Conservation (phyloP, 345 rosid species). For the Salix suchowensis region DNA sequence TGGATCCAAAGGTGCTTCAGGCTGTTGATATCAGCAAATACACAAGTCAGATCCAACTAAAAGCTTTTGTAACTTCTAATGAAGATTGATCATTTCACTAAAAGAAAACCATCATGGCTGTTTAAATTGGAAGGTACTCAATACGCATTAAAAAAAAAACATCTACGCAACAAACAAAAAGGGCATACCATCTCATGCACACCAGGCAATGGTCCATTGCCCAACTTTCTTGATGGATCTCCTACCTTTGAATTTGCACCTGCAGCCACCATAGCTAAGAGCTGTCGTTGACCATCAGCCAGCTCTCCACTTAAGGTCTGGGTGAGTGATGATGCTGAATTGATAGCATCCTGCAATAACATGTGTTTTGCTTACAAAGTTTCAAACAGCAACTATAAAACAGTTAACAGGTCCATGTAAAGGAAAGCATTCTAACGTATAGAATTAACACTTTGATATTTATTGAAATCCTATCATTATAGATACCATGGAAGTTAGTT, state of each 20-base stretch:
- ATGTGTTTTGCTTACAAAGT: background rate
- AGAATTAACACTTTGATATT: background rate
- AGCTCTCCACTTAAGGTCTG: conserved; percentile 70
- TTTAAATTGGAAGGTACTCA: background rate
- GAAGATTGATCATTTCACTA: background rate
- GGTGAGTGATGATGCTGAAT: conserved; percentile 63
- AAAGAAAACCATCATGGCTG: background rate
- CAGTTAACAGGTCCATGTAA: background rate
- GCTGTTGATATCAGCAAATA: conserved; percentile 27
- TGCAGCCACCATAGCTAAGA: conserved; percentile 60
- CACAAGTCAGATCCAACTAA: background rate
- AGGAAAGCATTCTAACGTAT: background rate
- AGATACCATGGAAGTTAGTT: background rate
- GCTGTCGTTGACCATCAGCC: conserved; percentile 71
- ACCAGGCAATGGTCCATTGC: conserved; percentile 60
- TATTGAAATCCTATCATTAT: background rate
- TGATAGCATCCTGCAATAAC: conserved; percentile 63
- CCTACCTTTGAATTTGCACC: conserved; percentile 52
- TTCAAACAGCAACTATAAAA: background rate
- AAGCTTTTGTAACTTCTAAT: background rate
- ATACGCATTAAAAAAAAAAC: background rate
- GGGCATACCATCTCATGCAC: conserved; percentile 59
- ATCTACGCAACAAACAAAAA: background rate
- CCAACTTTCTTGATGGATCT: conserved; percentile 42
- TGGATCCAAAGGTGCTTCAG: conserved; percentile 67